Evolutionary conservation across 2,329 filamentous ascomycete species (phyloP).

Genomic region (Xenosphaeropsis pyriputrescens): DNA sequence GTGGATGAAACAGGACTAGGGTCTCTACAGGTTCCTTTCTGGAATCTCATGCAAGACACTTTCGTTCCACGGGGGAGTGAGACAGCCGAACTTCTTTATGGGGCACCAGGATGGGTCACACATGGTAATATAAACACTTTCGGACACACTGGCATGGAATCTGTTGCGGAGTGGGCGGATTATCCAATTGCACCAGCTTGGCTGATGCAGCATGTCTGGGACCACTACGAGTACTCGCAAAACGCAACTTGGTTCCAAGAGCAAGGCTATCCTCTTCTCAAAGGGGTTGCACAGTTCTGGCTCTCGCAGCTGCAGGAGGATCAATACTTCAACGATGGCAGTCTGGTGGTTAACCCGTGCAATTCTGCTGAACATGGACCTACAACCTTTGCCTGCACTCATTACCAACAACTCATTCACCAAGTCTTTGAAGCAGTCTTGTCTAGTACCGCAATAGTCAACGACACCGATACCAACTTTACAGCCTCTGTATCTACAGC

Average conservation of each 20-base stretch:
- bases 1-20: slow-evolving; percentile 35
- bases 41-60: slow-evolving; percentile 35
- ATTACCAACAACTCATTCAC: slow-evolving; percentile 35
- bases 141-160: slow-evolving; percentile 36
- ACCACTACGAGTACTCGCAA: slow-evolving; percentile 37
- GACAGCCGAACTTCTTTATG: slow-evolving; percentile 37
- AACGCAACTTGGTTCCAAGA: slow-evolving; percentile 29
- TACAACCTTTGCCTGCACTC: slow-evolving; percentile 36
- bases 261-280: slow-evolving; percentile 36
- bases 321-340: slow-evolving; percentile 30
- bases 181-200: slow-evolving; percentile 34
- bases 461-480: slow-evolving; percentile 17
- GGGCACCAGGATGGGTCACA: slow-evolving; percentile 35
- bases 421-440: slow-evolving; percentile 25
- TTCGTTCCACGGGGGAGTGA: slow-evolving; percentile 36
- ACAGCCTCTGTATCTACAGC: slow-evolving; percentile 22
- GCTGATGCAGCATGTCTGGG: slow-evolving; percentile 45
- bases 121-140: slow-evolving; percentile 46
- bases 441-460: slow-evolving; percentile 8
- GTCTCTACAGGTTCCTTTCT: slow-evolving; percentile 28
- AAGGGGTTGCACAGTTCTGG: slow-evolving; percentile 39
- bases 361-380: slow-evolving; percentile 42
- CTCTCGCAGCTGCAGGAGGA: slow-evolving; percentile 36
- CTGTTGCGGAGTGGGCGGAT: slow-evolving; percentile 24
- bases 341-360: slow-evolving; percentile 40